phyloP scores from a whole-genome alignment of 768 basidiomycete species.

The Termitomyces sp. region DNA sequence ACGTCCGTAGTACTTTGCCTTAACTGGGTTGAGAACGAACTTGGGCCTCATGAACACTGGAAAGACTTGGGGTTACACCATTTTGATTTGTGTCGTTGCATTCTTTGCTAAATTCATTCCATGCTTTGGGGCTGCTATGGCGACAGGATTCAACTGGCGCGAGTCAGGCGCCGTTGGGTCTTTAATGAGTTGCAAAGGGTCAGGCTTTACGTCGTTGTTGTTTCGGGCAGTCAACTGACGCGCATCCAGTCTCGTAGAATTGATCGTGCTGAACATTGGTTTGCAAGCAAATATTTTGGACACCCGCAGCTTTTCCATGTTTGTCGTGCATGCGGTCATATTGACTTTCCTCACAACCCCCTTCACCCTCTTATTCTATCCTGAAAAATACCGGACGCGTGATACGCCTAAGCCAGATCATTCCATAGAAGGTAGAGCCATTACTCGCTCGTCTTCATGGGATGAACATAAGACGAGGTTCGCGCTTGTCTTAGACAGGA shows the following conservation, averaged over 20 bases:
- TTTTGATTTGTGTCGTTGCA: conserved; percentile 68
- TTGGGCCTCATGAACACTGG: conserved; percentile 72
- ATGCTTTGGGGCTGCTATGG: conserved; percentile 53
- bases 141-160: conserved; percentile 62
- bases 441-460: conserved; percentile 15
- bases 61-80: conserved; percentile 74
- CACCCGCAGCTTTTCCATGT: conserved; percentile 78
- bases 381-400: conserved; percentile 47
- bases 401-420: conserved; percentile 16
- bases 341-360: conserved; percentile 85
- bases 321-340: conserved; percentile 73
- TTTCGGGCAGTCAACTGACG: neutral
- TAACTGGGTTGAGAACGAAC: conserved; percentile 78
- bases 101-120: conserved; percentile 78
- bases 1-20: conserved; percentile 59
- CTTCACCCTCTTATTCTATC: conserved; percentile 73
- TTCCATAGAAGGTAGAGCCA: conserved; percentile 17
- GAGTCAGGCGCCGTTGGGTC: conserved; percentile 81
- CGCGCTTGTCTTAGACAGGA: conserved; percentile 67
- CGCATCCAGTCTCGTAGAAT: conserved; percentile 58
- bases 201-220: conserved; percentile 10
- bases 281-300: conserved; percentile 60
- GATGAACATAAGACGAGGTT: conserved; percentile 56
- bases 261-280: conserved; percentile 91
- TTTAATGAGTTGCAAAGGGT: conserved; percentile 91